Percentiles rank a stretch among this genome's conserved stretches.
Evolutionary conservation across 345 rosid genomes (phyloP).

Genomic region (Excoecaria agallocha): DNA sequence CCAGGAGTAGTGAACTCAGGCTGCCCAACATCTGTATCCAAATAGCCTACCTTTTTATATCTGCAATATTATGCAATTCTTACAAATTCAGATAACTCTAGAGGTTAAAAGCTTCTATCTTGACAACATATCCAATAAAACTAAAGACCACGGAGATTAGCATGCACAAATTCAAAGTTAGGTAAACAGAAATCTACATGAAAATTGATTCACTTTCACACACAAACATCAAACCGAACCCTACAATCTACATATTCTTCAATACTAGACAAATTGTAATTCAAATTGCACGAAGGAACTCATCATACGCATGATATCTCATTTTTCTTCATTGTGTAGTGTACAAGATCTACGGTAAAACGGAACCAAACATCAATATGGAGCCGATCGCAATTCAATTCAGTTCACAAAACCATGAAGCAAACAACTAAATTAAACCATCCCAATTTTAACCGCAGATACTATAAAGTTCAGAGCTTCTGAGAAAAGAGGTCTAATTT

Average conservation of each 20-base stretch:
- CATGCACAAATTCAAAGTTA: background rate
- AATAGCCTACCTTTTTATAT: slow-evolving; percentile 70
- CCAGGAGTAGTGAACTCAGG: slow-evolving; percentile 93
- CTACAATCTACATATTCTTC: background rate
- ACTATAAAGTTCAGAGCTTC: background rate
- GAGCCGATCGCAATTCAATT: background rate
- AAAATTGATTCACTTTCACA: background rate
- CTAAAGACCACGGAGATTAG: background rate
- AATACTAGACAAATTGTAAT: background rate
- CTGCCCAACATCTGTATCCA: slow-evolving; percentile 97
- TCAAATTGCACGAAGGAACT: too few species aligned
- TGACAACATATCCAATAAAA: background rate
- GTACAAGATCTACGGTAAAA: too few species aligned
- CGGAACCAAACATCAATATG: background rate
- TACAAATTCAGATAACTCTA: background rate
- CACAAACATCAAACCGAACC: slow-evolving; percentile 2
- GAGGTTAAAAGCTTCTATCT: background rate
- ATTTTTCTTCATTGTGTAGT: too few species aligned
- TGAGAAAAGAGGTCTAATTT: background rate
- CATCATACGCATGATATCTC: too few species aligned
- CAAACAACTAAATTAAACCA: slow-evolving; percentile 5
- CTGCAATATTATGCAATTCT: slow-evolving; percentile 37
- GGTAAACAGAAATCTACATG: background rate
- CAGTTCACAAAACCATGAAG: slow-evolving; percentile 4
- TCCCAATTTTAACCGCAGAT: background rate